Conservation (phyloP, 2,329 filamentous ascomycete species). For the Fusarium newnesense region DNA sequence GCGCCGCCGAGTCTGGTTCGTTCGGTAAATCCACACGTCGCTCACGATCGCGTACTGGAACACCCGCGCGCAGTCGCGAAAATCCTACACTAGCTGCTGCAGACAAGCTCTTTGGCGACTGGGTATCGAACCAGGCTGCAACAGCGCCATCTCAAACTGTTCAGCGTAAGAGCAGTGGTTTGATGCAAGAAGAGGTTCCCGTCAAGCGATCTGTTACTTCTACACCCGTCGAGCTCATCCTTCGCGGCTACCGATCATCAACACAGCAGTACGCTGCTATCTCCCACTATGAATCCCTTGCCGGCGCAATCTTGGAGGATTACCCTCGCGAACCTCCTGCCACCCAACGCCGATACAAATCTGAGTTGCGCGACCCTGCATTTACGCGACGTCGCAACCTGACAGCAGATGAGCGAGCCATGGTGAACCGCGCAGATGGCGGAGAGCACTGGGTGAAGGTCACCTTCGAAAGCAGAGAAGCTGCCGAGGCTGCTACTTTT, state of each 20-base stretch:
- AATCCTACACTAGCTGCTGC: slow-evolving; percentile 71
- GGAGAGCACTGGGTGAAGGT: slow-evolving; percentile 94
- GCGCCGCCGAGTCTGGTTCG: slow-evolving; percentile 69
- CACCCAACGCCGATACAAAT: slow-evolving; percentile 75
- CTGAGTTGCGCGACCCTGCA: slow-evolving; percentile 77
- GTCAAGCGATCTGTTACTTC: slow-evolving; percentile 50
- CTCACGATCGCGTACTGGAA: slow-evolving; percentile 70
- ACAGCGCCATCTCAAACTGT: slow-evolving; percentile 41
- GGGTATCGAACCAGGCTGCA: slow-evolving; percentile 61
- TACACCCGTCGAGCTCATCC: slow-evolving; percentile 77
- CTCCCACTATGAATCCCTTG: slow-evolving; percentile 87
- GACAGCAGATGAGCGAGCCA: slow-evolving; percentile 76
- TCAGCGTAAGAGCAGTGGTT: slow-evolving; percentile 51
- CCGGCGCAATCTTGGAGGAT: slow-evolving; percentile 89
- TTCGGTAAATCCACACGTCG: slow-evolving; percentile 75
- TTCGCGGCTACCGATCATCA: slow-evolving; percentile 79
- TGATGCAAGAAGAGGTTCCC: slow-evolving; percentile 54
- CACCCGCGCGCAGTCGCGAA: slow-evolving; percentile 64
- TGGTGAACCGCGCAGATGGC: slow-evolving; percentile 83
- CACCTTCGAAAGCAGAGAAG: slow-evolving; percentile 79
- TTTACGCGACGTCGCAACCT: slow-evolving; percentile 73
- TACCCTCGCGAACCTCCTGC: slow-evolving; percentile 87
- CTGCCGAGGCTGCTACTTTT: slow-evolving; percentile 75
- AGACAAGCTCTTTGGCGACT: slow-evolving; percentile 70
- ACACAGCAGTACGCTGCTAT: slow-evolving; percentile 86